Evolutionary conservation across 306 rosid genomes (phyloP).

Genomic region (Coriaria nepalensis): DNA sequence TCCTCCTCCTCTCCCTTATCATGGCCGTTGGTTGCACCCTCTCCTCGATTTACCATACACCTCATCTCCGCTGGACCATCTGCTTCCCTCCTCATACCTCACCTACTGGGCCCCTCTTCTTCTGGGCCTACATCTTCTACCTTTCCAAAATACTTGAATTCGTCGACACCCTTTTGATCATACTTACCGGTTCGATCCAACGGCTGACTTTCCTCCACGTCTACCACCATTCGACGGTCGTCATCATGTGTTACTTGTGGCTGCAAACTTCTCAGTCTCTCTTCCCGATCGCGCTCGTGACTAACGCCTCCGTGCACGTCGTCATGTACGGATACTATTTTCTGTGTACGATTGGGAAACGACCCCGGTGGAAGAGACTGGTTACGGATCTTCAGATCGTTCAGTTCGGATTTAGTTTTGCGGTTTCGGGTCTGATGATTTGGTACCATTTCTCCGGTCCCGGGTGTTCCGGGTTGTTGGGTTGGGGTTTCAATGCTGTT

Average conservation of each 20-base stretch:
- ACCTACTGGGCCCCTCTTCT: slow-evolving; percentile 67
- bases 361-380: slow-evolving; percentile 68
- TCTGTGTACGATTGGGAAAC: slow-evolving; percentile 32
- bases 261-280: slow-evolving; percentile 55
- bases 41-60: slow-evolving; percentile 29
- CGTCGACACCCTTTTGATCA: slow-evolving; percentile 58
- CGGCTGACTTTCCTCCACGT: slow-evolving; percentile 89
- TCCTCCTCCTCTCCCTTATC: slow-evolving; percentile 43
- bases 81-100: slow-evolving; percentile 47
- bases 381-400: slow-evolving; percentile 72
- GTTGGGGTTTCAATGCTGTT: slow-evolving; percentile 69
- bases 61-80: slow-evolving; percentile 26
- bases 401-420: slow-evolving; percentile 69
- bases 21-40: slow-evolving; percentile 53
- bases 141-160: slow-evolving; percentile 72
- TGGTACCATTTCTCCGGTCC: slow-evolving; percentile 34
- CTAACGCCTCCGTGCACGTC: slow-evolving; percentile 71
- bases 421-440: slow-evolving; percentile 46
- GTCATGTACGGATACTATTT: slow-evolving; percentile 77
- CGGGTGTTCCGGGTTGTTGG: slow-evolving; percentile 63
- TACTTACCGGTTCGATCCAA: slow-evolving; percentile 35
- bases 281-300: slow-evolving; percentile 63
- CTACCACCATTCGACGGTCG: slow-evolving; percentile 77
- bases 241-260: slow-evolving; percentile 67
- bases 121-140: slow-evolving; percentile 93